Conservation (phyloP, 192 early-diverging fungal genomes). For the Entomortierella chlamydospora region DNA sequence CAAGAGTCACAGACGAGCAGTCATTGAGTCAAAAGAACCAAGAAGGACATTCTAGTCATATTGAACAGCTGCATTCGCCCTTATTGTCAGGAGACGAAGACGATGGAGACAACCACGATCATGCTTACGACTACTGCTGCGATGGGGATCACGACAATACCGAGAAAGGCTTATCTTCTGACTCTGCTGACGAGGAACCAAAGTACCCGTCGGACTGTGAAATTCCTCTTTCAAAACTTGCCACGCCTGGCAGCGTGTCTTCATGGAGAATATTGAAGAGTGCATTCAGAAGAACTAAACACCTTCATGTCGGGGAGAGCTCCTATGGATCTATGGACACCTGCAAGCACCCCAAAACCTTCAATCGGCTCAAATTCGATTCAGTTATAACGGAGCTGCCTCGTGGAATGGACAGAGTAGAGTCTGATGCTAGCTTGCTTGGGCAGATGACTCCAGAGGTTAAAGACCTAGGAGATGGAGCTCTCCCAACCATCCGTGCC, state of each 20-base stretch:
- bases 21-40: too few species aligned
- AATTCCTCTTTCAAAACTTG: conserved; percentile 9
- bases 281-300: conserved; percentile 21
- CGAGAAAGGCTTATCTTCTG: too few species aligned
- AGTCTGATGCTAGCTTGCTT: not conserved
- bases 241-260: conserved; percentile 1
- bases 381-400: too few species aligned
- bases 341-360: not conserved
- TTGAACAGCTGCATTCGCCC: too few species aligned
- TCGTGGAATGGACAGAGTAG: too few species aligned
- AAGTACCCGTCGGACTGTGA: conserved; percentile 1
- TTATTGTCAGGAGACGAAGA: too few species aligned
- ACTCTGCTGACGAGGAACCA: not conserved
- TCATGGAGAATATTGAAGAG: conserved; percentile 15
- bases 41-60: too few species aligned
- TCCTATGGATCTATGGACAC: too few species aligned
- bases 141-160: not conserved
- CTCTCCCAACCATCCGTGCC: conserved; percentile 21
- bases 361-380: not conserved
- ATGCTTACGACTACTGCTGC: too few species aligned
- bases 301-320: not conserved
- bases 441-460: not conserved
- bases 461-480: conserved; percentile 18
- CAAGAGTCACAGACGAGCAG: too few species aligned
- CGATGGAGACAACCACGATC: too few species aligned